These are phyloP conservation scores for Globisporangium echinulatum DNA, from an alignment of 352 stramenopile genomes.

Conservation along the genomic window DNA sequence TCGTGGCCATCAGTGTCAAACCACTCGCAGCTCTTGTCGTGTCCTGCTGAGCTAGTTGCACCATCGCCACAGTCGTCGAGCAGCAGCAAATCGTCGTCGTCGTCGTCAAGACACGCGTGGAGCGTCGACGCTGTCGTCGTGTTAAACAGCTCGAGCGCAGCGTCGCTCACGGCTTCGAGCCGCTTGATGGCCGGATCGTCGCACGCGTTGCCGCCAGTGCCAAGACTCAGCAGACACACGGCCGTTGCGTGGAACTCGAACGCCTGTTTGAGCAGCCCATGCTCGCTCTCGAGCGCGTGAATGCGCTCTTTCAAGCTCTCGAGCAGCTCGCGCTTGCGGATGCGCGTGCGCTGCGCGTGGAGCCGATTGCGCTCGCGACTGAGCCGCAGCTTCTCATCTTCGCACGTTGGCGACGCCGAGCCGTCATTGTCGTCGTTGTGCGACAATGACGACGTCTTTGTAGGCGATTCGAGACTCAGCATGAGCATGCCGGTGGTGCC, in stretches of 20 bases:
- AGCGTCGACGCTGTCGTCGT: conserved; percentile 30
- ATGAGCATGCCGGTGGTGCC: conserved; percentile 20
- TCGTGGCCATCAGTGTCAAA: conserved; percentile 22
- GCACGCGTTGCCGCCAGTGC: conserved; percentile 18
- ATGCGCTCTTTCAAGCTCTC: conserved; percentile 74
- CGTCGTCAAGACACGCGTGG: conserved; percentile 21
- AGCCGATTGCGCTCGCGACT: conserved; percentile 72
- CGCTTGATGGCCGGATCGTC: conserved; percentile 38
- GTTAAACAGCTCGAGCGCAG: conserved; percentile 31
- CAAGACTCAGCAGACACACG: conserved; percentile 51
- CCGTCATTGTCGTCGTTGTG: conserved; percentile 6
- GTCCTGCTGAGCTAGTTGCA: background rate
- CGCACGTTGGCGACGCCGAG: conserved; percentile 14
- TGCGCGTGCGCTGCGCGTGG: conserved; percentile 66
- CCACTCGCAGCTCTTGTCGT: conserved; percentile 41
- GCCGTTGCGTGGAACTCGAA: conserved; percentile 74
- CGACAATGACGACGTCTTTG: background rate
- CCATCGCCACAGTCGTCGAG: conserved; percentile 9
- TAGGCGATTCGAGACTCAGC: conserved; percentile 38
- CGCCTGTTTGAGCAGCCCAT: conserved; percentile 57
- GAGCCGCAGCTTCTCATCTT: conserved; percentile 65
- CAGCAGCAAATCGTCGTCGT: conserved; percentile 20
- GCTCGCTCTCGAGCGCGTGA: conserved; percentile 47
- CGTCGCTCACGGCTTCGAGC: conserved; percentile 43
- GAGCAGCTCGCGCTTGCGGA: conserved; percentile 69